Percentiles rank a stretch among this genome's conserved stretches.
phyloP scores from a whole-genome alignment of 768 basidiomycete genomes.

The Basidioascus undulatus region DNA sequence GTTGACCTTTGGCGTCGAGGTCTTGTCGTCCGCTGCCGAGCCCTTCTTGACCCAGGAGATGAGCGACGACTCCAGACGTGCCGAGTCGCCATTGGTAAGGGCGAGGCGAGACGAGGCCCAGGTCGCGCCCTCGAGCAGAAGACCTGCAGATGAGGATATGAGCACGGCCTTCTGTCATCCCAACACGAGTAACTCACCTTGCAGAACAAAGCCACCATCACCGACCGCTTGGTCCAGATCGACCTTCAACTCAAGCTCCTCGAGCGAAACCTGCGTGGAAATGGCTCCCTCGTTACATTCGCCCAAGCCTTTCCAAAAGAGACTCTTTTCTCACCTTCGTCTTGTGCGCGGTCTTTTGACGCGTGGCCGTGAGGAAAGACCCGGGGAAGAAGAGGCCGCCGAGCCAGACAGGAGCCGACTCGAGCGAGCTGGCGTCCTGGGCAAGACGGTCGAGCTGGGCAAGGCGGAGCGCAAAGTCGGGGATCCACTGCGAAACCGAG shows the following conservation, averaged over 20 bases:
- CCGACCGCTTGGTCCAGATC: conserved; percentile 62
- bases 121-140: conserved; percentile 64
- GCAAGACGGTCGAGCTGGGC: conserved; percentile 59
- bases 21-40: conserved; percentile 14
- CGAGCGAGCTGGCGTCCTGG: conserved; percentile 34
- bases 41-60: conserved; percentile 55
- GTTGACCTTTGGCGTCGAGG: conserved; percentile 29
- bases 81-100: conserved; percentile 68
- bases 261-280: no score
- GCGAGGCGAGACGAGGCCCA: conserved; percentile 43
- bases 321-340: no score
- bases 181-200: conserved; percentile 33
- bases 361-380: conserved; percentile 82
- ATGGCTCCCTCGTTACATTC: no score
- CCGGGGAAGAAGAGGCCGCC: conserved; percentile 91
- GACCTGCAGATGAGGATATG: conserved; percentile 27
- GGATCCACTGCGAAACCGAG: conserved; percentile 66
- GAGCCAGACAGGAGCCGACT: conserved; percentile 42
- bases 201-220: conserved; percentile 53
- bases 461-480: conserved; percentile 53
- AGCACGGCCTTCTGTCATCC: neutral
- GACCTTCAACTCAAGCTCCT: conserved; percentile 54
- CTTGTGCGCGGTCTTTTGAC: conserved; percentile 82
- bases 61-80: conserved; percentile 54
- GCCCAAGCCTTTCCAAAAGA: no score